Evolutionary conservation across 495 filamentous ascomycete species (phyloP).

Genomic region (Aspergillus leporis): DNA sequence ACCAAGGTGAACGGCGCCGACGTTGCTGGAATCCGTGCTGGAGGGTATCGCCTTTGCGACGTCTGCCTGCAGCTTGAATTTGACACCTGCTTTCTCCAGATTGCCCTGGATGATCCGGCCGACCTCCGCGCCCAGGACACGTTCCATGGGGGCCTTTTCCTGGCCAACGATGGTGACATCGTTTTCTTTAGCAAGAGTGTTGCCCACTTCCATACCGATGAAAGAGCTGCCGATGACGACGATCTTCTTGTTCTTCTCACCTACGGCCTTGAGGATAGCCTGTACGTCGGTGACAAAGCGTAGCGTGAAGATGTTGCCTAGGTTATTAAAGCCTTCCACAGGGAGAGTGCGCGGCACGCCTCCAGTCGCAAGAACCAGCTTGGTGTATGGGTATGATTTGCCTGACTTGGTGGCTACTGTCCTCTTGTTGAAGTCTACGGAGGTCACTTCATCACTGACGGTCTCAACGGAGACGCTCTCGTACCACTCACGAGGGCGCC

Average conservation of each 20-base stretch:
- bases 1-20: slow-evolving; percentile 82
- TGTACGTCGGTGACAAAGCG: slow-evolving; percentile 73
- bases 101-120: slow-evolving; percentile 75
- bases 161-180: slow-evolving; percentile 89
- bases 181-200: slow-evolving; percentile 72
- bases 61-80: slow-evolving; percentile 76
- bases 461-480: slow-evolving; percentile 70
- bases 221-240: slow-evolving; percentile 90
- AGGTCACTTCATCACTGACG: slow-evolving; percentile 71
- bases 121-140: slow-evolving; percentile 79
- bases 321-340: slow-evolving; percentile 79
- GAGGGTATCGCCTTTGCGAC: slow-evolving; percentile 82
- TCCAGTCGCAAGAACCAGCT: slow-evolving; percentile 86
- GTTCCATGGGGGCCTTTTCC: slow-evolving; percentile 83
- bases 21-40: slow-evolving; percentile 58
- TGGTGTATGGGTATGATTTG: slow-evolving; percentile 72
- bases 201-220: slow-evolving; percentile 95
- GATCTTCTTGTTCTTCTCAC: slow-evolving; percentile 86
- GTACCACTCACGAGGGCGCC: slow-evolving; percentile 75
- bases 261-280: slow-evolving; percentile 72
- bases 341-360: slow-evolving; percentile 78
- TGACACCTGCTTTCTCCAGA: slow-evolving; percentile 82
- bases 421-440: slow-evolving; percentile 73
- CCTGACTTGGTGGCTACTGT: slow-evolving; percentile 72
- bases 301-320: slow-evolving; percentile 83